Evolutionary conservation across 345 rosid species (phyloP), one percentile per base, ranked within the genome.

Genomic region (Erodium maritimum): DNA sequence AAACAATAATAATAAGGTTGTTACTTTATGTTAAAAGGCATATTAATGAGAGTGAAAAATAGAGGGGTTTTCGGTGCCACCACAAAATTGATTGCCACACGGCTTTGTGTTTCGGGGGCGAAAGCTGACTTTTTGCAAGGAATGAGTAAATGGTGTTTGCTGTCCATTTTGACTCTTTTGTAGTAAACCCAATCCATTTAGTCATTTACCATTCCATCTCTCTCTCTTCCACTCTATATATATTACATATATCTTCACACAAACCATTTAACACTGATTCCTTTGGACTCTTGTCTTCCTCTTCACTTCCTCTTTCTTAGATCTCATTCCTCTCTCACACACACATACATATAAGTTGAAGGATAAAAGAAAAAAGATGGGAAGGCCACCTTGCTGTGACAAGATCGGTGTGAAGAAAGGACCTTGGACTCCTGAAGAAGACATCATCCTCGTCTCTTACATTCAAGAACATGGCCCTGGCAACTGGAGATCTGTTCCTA

Each of bases 401-500:
- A 88, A 83, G 77, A 62, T 73, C 13, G 89, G 82, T n/a, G 83
- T 91, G 62, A 91, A 88, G 82, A 91, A 91, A 80, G 98, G 96
- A 18, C 98, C 96, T 22, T 91, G 98, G 98, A 91, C 96, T 19
- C 98, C 98, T 0, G 96, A 91, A 66, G 98, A 91, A 77, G 98
- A 91, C 66, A 91, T 91, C 74, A 77, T 80, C 57, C 66, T 91
- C 64, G 98, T 91, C 65, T 86, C 96, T 58, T 80, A 82, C 53
- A 84, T 91, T 64, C 98, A 88, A 70, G 87, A 86, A 61, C 93
- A 84, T 61, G 98, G 98, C 19, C 95, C 98, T 54, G 98, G 93
- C 14, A 89, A 86, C 60, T 91, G 98, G 98, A 83, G 88, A 79
- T 73, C 91, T 18, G 90, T 91, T 55, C 98, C 98, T 14, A 54